Evolutionary conservation across 495 filamentous ascomycete genomes (phyloP).

Genomic region (Neohortaea acidophila): DNA sequence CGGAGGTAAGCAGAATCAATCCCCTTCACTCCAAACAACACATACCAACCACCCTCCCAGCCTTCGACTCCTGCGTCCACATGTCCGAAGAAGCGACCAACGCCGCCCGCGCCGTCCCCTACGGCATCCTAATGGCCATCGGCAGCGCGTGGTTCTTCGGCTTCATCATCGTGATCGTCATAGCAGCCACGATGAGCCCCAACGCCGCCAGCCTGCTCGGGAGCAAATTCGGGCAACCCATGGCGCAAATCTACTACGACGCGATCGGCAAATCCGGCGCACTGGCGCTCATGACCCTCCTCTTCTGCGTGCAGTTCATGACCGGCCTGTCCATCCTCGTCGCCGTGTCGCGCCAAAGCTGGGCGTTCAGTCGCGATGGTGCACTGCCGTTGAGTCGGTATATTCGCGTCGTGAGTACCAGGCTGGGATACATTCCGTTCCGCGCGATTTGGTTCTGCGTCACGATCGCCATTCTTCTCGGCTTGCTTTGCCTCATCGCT

Average conservation of each 20-base stretch:
- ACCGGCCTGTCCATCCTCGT: constrained; percentile 33
- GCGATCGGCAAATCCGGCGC: constrained; percentile 37
- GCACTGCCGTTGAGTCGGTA: constrained; percentile 32
- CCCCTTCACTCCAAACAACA: background rate
- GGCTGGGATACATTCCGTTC: constrained; percentile 45
- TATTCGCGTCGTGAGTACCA: constrained; percentile 1
- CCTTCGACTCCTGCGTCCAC: constrained; percentile 40
- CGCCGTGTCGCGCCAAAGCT: constrained; percentile 32
- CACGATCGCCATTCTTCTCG: constrained; percentile 37
- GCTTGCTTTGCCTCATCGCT: constrained; percentile 44
- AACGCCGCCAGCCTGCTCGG: constrained; percentile 30
- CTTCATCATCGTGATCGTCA: constrained; percentile 36
- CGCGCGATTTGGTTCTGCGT: constrained; percentile 46
- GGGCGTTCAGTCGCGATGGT: constrained; percentile 39
- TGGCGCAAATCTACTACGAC: constrained; percentile 44
- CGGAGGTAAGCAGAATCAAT: constrained; percentile 29
- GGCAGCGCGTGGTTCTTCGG: constrained; percentile 39
- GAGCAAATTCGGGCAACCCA: constrained; percentile 35
- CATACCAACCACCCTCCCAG: background rate
- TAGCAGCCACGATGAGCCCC: constrained; percentile 35
- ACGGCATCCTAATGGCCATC: constrained; percentile 43
- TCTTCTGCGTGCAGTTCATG: constrained; percentile 39
- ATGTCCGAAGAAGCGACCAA: constrained; percentile 53
- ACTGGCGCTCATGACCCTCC: constrained; percentile 42
- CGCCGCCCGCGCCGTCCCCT: constrained; percentile 44